Evolutionary conservation across 2,329 filamentous ascomycete genomes (phyloP).

Genomic region (Apiospora hydei): DNA sequence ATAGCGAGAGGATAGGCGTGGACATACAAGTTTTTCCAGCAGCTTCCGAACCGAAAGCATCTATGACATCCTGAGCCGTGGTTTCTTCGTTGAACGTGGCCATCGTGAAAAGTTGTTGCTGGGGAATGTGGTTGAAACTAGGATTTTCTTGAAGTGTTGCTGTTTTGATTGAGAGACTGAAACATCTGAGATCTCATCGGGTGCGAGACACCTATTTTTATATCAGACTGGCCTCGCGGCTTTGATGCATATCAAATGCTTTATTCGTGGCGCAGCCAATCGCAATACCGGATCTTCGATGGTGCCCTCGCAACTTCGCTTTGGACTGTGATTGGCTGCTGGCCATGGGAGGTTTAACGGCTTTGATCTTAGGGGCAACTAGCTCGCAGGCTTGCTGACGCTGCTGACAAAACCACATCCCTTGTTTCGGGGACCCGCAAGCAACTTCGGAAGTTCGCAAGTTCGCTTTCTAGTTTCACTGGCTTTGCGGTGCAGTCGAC

Average conservation of each 20-base stretch:
- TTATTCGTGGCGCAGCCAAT: not conserved
- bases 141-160: not conserved
- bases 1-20: too few species aligned
- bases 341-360: not conserved
- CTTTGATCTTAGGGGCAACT: not conserved
- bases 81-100: slow-evolving; percentile 6
- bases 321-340: not conserved
- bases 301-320: slow-evolving; percentile 1
- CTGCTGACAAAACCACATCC: not conserved
- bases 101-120: not conserved
- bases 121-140: not conserved
- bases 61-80: slow-evolving; percentile 14
- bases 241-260: not conserved
- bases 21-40: slow-evolving; percentile 5
- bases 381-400: not conserved
- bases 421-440: not conserved
- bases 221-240: not conserved
- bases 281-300: not conserved
- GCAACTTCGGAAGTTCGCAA: slow-evolving; percentile 5
- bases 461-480: not conserved
- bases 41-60: not conserved
- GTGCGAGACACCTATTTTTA: not conserved
- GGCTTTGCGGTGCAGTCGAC: not conserved
- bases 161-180: not conserved
- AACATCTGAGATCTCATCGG: not conserved